Conservation (phyloP, 2,329 filamentous ascomycete genomes). For the Pseudopithomyces maydicus region DNA sequence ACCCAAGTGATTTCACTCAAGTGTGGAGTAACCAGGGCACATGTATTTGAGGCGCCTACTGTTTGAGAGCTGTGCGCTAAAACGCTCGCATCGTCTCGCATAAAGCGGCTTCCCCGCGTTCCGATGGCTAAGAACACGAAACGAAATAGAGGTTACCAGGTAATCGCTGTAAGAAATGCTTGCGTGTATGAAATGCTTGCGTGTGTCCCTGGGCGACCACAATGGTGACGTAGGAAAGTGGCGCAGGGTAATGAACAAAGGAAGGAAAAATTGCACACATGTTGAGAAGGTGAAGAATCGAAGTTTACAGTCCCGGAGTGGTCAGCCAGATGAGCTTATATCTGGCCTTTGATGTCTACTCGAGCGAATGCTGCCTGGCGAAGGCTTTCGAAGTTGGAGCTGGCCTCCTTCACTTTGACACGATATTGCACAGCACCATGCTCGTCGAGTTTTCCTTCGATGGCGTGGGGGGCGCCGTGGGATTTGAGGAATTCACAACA, state of each 20-base stretch:
- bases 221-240: conserved; percentile 28
- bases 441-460: conserved; percentile 72
- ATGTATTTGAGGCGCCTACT: conserved; percentile 30
- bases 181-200: conserved; percentile 17
- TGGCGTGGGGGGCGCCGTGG: conserved; percentile 73
- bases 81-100: conserved; percentile 36
- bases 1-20: conserved; percentile 15
- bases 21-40: conserved; percentile 16
- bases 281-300: conserved; percentile 11
- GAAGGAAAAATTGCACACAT: conserved; percentile 11
- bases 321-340: conserved; percentile 60
- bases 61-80: conserved; percentile 33
- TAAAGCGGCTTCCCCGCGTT: conserved; percentile 37
- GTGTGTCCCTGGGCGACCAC: conserved; percentile 12
- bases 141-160: conserved; percentile 29
- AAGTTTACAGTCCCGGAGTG: conserved; percentile 8
- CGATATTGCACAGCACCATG: conserved; percentile 24
- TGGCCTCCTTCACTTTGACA: conserved; percentile 66
- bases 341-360: conserved; percentile 97
- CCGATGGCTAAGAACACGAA: conserved; percentile 31
- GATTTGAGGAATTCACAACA: conserved; percentile 90
- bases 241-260: conserved; percentile 28
- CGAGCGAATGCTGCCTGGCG: conserved; percentile 77
- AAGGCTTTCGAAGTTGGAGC: conserved; percentile 71
- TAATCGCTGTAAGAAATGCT: conserved; percentile 27